These are phyloP conservation scores for Trichosporon ovoides DNA, from an alignment of 1,284 basidiomycete species.

Conservation along the genomic window DNA sequence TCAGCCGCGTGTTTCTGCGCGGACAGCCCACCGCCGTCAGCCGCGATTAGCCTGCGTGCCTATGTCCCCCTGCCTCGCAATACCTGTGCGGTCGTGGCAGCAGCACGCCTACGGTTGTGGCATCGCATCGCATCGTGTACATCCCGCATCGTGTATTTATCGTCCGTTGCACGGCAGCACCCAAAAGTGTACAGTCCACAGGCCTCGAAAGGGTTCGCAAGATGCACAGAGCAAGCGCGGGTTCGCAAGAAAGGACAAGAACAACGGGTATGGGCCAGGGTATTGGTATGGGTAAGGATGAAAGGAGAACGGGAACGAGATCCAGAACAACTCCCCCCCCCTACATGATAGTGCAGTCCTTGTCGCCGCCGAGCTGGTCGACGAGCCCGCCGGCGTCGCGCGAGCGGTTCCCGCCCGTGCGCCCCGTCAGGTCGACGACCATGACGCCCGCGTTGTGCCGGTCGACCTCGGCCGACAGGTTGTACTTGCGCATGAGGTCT, in stretches of 20 bases:
- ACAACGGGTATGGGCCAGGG: background rate
- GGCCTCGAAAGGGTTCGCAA: background rate
- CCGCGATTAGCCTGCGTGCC: too few species aligned
- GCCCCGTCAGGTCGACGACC: slow-evolving; percentile 65
- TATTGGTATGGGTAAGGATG: background rate
- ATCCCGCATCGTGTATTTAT: background rate
- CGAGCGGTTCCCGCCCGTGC: slow-evolving; percentile 50
- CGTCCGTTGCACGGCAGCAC: background rate
- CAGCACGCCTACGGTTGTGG: background rate
- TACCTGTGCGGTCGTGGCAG: background rate
- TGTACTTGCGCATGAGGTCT: slow-evolving; percentile 76
- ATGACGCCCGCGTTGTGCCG: slow-evolving; percentile 79
- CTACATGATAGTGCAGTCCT: slow-evolving; percentile 69
- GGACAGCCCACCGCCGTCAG: too few species aligned
- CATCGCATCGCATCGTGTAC: background rate
- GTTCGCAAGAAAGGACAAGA: too few species aligned
- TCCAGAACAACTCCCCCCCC: too few species aligned
- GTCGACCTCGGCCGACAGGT: slow-evolving; percentile 71
- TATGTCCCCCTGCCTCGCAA: too few species aligned
- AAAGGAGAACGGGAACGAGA: background rate
- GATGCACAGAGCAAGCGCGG: background rate
- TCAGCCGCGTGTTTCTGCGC: too few species aligned
- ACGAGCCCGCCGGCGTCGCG: slow-evolving; percentile 50
- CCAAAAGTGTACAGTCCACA: slow-evolving; percentile 3
- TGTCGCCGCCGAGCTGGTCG: slow-evolving; percentile 56